Conservation (phyloP, 208 protist species). For the Acanthamoeba culbertsoni region DNA sequence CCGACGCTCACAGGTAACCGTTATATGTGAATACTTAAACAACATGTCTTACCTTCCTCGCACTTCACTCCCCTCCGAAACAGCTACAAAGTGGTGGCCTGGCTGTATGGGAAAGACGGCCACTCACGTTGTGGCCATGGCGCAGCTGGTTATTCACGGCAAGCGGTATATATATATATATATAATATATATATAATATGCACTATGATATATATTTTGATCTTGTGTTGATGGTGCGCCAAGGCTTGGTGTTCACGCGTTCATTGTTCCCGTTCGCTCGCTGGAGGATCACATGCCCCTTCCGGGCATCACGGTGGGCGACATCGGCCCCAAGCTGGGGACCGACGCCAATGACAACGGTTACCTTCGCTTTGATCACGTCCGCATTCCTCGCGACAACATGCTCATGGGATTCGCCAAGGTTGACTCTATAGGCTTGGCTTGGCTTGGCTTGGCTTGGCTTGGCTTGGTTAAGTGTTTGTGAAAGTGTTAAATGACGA, state of each 20-base stretch:
- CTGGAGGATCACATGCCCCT: conserved; percentile 55
- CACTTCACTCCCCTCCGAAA: neutral
- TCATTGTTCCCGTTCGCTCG: conserved; percentile 77
- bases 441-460: neutral
- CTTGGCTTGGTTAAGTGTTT: neutral
- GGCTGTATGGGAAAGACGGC: conserved; percentile 65
- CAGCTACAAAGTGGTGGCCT: conserved; percentile 76
- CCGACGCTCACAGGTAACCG: conserved; percentile 62
- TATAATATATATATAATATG: too few relatives aligned
- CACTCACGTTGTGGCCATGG: conserved; percentile 75
- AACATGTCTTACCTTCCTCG: neutral
- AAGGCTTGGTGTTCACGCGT: conserved; percentile 76
- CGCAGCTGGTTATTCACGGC: conserved; percentile 73
- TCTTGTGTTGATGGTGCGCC: neutral
- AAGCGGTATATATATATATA: neutral
- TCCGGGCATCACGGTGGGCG: conserved; percentile 71
- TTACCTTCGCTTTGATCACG: conserved; percentile 68
- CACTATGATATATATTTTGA: too few relatives aligned
- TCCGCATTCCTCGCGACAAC: conserved; percentile 71
- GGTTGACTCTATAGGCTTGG: neutral
- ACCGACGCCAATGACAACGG: conserved; percentile 78
- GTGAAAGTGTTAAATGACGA: neutral
- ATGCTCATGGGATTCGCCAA: conserved; percentile 70
- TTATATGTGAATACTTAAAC: neutral
- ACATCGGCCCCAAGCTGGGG: conserved; percentile 79